Base-by-base conservation (phyloP, 345 rosid species). In the Syzygium aromaticum region DNA sequence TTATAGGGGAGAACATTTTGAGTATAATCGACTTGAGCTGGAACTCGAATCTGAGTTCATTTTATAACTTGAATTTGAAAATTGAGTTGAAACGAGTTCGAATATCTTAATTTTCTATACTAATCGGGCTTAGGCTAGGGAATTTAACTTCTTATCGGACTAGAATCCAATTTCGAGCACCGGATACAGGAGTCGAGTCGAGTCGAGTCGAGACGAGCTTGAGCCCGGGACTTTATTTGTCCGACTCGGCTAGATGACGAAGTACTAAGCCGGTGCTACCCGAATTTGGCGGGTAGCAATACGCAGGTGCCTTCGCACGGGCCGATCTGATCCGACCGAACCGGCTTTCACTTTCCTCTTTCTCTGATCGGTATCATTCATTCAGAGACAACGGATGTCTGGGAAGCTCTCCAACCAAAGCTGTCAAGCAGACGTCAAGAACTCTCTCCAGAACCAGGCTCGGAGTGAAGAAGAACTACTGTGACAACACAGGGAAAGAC, bases 41-140 rank as follows among this genome's bases (percentile, higher is more conserved):
- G 15, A 15, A 64, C 17, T 64, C 1, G 5, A 28, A 21, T 3
- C 14, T 6, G 11, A 16, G 43, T 64, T 64, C 43, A 1, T 64
- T 16, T 30, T 30, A 4, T 30, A 16, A 64, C 23, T 64, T 4
- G 40, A 16, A 15, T 30, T 11, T 8, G 23, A 64, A 30, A 64
- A 30, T 10, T 30, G 5, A 64, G 11, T 30, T 0, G 43, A 64
- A 3, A 2, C 0, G 43, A 8, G 11, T 28, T 57, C 28, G 15
- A 57, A 6, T 9, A 17, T 30, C 43, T 4, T 67, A 8, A 64
- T 30, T 30, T 30, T 67, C 23, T 17, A 67, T 17, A 1, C 25
- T 30, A 54, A 21, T 21, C 6, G n/a, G 4, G n/a, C 63, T 9
- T 11, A n/a, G 28, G n/a, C 13, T 25, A 57, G 5, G 6, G 28